phyloP scores from a whole-genome alignment of 768 basidiomycete genomes.

The Floccularia luteovirens region DNA sequence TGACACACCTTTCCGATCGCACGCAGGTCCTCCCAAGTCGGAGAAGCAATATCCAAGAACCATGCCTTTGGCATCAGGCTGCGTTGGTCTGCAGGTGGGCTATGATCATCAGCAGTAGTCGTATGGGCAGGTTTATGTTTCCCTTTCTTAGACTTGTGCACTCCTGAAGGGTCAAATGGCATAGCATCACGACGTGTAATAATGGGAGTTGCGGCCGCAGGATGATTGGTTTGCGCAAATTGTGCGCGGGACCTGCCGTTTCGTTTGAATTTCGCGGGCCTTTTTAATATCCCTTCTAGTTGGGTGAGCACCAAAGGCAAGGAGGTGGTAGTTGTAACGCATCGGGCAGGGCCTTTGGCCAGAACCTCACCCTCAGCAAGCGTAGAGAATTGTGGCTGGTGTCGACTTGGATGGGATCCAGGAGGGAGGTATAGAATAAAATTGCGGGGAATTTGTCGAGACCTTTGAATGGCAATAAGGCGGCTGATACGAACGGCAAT shows the following conservation, averaged over 20 bases:
- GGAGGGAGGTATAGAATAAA: slow-evolving; percentile 63
- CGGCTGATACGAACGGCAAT: slow-evolving; percentile 53
- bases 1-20: slow-evolving; percentile 69
- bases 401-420: slow-evolving; percentile 10
- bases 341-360: slow-evolving; percentile 9
- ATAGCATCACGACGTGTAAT: not conserved
- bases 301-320: slow-evolving; percentile 38
- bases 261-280: slow-evolving; percentile 22
- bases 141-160: slow-evolving; percentile 31
- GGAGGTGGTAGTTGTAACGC: slow-evolving; percentile 36
- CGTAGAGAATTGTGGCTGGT: not conserved
- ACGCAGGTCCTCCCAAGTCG: slow-evolving; percentile 83
- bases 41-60: slow-evolving; percentile 89
- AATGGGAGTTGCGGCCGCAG: not conserved
- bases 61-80: slow-evolving; percentile 47
- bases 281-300: slow-evolving; percentile 41
- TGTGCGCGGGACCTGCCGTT: slow-evolving; percentile 15
- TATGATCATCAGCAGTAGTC: not conserved
- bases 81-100: slow-evolving; percentile 1
- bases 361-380: not conserved
- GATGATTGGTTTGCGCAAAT: slow-evolving; percentile 3
- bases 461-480: slow-evolving; percentile 54
- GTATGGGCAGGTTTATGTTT: slow-evolving; percentile 28
- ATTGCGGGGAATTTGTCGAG: slow-evolving; percentile 49
- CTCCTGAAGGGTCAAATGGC: slow-evolving; percentile 3